Evolutionary conservation across 768 basidiomycete species (phyloP).

Genomic region (Russula griseocarnosa): DNA sequence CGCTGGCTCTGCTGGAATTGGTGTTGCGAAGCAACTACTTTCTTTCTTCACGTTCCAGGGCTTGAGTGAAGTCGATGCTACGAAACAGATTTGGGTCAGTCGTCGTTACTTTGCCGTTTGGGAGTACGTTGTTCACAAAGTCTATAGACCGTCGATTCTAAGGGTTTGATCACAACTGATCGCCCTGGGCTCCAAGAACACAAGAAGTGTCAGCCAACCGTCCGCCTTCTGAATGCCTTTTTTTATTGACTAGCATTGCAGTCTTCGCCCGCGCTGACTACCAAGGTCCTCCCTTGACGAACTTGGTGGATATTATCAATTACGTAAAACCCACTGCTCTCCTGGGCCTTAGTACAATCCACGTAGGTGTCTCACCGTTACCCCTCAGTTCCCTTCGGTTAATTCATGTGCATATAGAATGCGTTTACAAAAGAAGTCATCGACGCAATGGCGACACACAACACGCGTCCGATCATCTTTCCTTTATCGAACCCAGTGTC

Average conservation of each 20-base stretch:
- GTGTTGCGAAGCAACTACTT: constrained; percentile 83
- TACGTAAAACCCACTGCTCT: constrained; percentile 85
- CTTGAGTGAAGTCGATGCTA: constrained; percentile 70
- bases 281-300: constrained; percentile 67
- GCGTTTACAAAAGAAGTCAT: constrained; percentile 75
- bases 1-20: constrained; percentile 88
- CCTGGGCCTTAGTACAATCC: constrained; percentile 80
- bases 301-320: constrained; percentile 73
- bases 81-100: constrained; percentile 64
- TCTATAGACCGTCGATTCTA: constrained; percentile 57
- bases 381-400: constrained; percentile 4
- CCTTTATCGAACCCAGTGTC: constrained; percentile 85
- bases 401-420: constrained; percentile 41
- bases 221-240: neutral
- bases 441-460: constrained; percentile 73
- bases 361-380: constrained; percentile 38
- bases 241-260: constrained; percentile 32
- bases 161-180: constrained; percentile 75
- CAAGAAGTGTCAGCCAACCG: constrained; percentile 61
- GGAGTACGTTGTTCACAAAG: neutral
- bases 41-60: constrained; percentile 86
- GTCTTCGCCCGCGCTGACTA: constrained; percentile 84
- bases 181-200: constrained; percentile 73
- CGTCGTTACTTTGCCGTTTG: neutral
- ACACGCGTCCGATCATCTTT: constrained; percentile 85